Conservation (phyloP, 1,284 basidiomycete genomes). For the Heterobasidion irregulare region DNA sequence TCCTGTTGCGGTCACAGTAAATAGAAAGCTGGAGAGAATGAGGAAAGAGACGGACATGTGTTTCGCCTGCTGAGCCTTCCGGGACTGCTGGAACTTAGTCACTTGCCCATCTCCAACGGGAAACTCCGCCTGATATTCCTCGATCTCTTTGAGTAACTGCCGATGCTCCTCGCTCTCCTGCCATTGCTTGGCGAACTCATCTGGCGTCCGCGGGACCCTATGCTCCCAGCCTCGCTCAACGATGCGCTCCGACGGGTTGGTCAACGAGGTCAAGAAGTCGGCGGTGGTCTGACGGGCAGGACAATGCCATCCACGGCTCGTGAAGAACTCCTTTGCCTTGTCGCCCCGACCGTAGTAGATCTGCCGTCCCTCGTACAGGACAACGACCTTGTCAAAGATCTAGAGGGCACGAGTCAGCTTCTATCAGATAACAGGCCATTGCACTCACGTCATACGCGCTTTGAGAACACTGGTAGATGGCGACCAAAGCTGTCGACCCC, state of each 20-base stretch:
- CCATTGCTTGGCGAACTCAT: constrained; percentile 46
- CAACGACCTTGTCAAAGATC: constrained; percentile 23
- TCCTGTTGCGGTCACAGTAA: too few relatives aligned
- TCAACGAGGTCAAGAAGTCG: constrained; percentile 78
- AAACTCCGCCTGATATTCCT: constrained; percentile 22
- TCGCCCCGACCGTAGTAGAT: constrained; percentile 74
- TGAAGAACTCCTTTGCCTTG: constrained; percentile 74
- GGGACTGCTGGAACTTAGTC: constrained; percentile 23
- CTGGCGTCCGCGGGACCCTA: constrained; percentile 48
- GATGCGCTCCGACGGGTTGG: constrained; percentile 71
- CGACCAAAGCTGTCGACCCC: constrained; percentile 51
- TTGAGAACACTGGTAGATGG: constrained; percentile 60
- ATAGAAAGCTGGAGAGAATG: too few relatives aligned
- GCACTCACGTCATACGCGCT: constrained; percentile 26
- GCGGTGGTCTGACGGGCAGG: constrained; percentile 67
- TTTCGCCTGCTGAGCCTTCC: constrained; percentile 1
- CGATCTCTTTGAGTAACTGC: constrained; percentile 26
- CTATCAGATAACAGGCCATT: neutral
- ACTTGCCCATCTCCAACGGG: constrained; percentile 28
- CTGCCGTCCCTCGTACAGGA: constrained; percentile 78
- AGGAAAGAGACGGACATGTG: too few relatives aligned
- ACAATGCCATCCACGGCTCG: constrained; percentile 66
- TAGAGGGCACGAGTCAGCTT: neutral
- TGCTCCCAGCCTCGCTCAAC: constrained; percentile 36
- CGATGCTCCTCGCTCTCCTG: constrained; percentile 18